These are phyloP conservation scores for Isatis tinctoria DNA, from an alignment of 345 rosid genomes.

Conservation along the genomic window DNA sequence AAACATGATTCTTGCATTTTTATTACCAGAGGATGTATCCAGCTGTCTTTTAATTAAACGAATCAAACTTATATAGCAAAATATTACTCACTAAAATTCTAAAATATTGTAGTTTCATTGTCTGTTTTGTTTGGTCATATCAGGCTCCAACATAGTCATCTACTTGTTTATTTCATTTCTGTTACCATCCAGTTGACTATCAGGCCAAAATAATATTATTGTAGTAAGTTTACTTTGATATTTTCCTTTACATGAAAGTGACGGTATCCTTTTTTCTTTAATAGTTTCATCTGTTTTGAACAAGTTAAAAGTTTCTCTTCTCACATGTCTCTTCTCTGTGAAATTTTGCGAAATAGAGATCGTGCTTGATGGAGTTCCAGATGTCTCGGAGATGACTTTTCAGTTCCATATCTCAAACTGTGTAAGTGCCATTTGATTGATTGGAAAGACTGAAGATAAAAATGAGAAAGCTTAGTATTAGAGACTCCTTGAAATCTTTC, in stretches of 20 bases:
- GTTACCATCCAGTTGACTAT: background rate
- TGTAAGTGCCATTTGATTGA: slow-evolving; percentile 19
- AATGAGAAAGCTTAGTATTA: slow-evolving; percentile 56
- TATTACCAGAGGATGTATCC: background rate
- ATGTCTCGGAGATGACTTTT: slow-evolving; percentile 8
- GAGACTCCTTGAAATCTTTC: slow-evolving; percentile 67
- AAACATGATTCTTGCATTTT: background rate
- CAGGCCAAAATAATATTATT: background rate
- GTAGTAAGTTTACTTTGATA: background rate
- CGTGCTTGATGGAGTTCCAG: slow-evolving; percentile 16
- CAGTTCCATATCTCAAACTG: slow-evolving; percentile 20
- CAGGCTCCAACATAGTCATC: background rate
- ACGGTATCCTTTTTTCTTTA: background rate
- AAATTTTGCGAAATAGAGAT: slow-evolving; percentile 9
- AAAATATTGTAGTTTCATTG: background rate
- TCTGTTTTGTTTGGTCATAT: slow-evolving; percentile 6
- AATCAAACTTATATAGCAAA: background rate
- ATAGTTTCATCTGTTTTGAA: slow-evolving; percentile 14
- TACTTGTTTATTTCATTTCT: slow-evolving; percentile 1
- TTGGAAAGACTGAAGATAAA: slow-evolving; percentile 26
- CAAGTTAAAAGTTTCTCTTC: slow-evolving; percentile 5
- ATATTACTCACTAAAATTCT: background rate
- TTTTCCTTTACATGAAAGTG: slow-evolving; percentile 14
- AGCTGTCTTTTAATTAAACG: background rate
- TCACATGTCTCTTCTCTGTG: slow-evolving; percentile 11